Percentiles rank a stretch among this genome's conserved stretches.
Conservation (phyloP, 306 rosid genomes). For the Cicer chorassanicum region DNA sequence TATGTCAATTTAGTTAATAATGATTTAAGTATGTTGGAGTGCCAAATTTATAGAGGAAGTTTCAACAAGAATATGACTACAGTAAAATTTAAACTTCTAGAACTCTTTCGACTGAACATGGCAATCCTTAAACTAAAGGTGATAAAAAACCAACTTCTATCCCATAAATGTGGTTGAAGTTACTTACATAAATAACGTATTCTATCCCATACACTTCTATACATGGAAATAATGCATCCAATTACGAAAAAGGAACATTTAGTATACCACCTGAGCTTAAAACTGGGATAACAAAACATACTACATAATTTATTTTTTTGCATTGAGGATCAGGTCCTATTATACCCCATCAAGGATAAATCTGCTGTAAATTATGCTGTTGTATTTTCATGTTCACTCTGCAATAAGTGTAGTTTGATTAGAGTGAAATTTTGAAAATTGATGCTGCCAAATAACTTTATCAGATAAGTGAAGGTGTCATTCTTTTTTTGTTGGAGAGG, state of each 20-base stretch:
- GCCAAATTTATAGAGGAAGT: slow-evolving; percentile 23
- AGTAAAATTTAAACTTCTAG: background rate
- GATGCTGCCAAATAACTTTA: background rate
- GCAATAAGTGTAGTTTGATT: background rate
- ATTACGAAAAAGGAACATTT: background rate
- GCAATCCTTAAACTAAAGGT: slow-evolving; percentile 4
- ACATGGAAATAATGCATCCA: background rate
- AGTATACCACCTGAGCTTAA: background rate
- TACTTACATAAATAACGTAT: background rate
- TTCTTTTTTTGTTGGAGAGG: background rate
- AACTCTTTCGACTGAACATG: background rate
- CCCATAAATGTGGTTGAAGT: background rate
- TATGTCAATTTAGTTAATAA: slow-evolving; percentile 2
- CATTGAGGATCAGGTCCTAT: too few species aligned
- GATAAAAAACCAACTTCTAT: background rate
- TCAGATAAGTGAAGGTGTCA: background rate
- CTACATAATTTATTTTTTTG: background rate
- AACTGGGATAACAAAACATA: background rate
- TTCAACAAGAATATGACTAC: background rate
- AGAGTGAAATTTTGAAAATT: background rate
- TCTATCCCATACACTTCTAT: background rate
- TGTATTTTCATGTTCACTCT: background rate
- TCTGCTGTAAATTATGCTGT: background rate
- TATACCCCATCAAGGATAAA: background rate
- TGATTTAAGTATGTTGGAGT: slow-evolving; percentile 1